Conservation (phyloP, 805 yeast genomes). For the Schwanniomyces occidentalis region DNA sequence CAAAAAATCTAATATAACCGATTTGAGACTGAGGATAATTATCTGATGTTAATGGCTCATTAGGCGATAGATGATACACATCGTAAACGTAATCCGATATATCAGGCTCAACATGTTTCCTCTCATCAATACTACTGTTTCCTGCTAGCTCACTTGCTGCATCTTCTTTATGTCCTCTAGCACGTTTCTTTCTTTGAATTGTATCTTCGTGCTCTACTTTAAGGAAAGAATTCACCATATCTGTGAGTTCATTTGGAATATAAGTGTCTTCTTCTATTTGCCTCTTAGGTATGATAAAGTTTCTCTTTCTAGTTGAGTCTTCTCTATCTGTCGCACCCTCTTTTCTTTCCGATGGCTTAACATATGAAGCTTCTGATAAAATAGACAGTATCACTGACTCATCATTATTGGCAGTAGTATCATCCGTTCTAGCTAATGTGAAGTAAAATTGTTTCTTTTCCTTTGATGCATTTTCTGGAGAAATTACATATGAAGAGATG, state of each 20-base stretch:
- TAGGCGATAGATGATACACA: conserved; percentile 53
- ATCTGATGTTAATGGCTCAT: conserved; percentile 43
- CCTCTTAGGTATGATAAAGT: conserved; percentile 36
- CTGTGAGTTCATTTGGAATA: conserved; percentile 63
- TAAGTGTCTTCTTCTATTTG: conserved; percentile 33
- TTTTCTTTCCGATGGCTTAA: conserved; percentile 3
- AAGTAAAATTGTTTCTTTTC: conserved; percentile 43
- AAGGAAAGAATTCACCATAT: conserved; percentile 69
- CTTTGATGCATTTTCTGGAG: not conserved
- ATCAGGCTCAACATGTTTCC: conserved; percentile 1
- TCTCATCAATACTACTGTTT: conserved; percentile 5
- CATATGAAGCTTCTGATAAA: conserved; percentile 21
- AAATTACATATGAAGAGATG: not conserved
- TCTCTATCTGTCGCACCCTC: no score
- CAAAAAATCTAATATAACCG: conserved; percentile 57
- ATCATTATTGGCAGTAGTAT: conserved; percentile 11
- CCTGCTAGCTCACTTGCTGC: no score
- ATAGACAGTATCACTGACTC: conserved; percentile 24
- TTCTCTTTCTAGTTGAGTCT: conserved; percentile 19
- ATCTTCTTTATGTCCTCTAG: no score
- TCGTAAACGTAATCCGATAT: conserved; percentile 84
- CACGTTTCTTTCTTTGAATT: conserved; percentile 14
- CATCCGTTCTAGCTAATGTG: conserved; percentile 38
- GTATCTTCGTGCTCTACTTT: conserved; percentile 28
- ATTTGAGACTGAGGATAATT: conserved; percentile 49